Evolutionary conservation across 495 filamentous ascomycete species (phyloP), one percentile per base, ranked within the genome.

Genomic region (Penicillium waksmanii): DNA sequence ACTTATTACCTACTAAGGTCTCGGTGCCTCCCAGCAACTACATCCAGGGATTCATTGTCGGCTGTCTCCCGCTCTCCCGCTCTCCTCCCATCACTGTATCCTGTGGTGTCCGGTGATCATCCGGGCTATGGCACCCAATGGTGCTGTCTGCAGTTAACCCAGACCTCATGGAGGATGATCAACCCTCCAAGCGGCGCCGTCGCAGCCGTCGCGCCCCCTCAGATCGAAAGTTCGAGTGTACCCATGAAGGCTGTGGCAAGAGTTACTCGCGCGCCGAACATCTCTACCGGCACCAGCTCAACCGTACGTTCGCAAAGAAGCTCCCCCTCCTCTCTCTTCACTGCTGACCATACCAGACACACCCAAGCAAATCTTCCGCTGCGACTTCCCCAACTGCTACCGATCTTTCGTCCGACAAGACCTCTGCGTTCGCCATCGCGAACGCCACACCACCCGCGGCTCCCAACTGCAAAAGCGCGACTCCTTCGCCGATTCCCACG

Each of bases 221-320:
- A 36, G 94, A 97, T 72, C 96, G 95, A 77, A 97, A 96, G 69
- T 98, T 96, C 62, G 89, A 93, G 64, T 98, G 95, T 72, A 87
- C 89, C 11, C 87, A 91, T 50, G 88, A 92, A 62, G 91, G 88
- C 27, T 98, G 95, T 63, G 92, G 91, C 23, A 98, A 96, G 81
- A 93, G 89, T 69, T 98, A 98, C 74, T 97, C 94, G 21, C 86
- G 95, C 64, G 94, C 94, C 21, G 95, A 98, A 74, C 95, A 98
- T 79, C 82, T 98, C 72, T 97, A 97, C 73, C 86, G 95, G 21
- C 95, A 98, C 75, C 94, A 97, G 75, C 75, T 98, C 65, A 98
- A 98, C 67, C 95, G 95, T 88, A 88, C 81, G 81, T 56, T 33
- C 23, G 48, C n/a, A 33, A 52, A 34, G 23, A 52, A 34, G 23